Evolutionary conservation across 805 yeast species (phyloP).

Genomic region (Metschnikowia dekortorum): DNA sequence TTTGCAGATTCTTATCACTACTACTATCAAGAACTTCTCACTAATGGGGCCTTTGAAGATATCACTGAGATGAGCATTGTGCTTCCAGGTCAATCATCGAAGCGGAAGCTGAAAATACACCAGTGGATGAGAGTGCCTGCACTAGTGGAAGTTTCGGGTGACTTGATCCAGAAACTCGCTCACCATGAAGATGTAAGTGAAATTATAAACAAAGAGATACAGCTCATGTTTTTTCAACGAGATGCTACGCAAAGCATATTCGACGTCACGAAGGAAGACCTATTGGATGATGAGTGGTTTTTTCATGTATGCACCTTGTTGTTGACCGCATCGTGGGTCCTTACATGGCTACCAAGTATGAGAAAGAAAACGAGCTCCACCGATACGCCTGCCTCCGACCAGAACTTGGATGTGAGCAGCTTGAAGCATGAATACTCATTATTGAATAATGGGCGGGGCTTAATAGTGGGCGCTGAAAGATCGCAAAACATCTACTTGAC

Average conservation of each 20-base stretch:
- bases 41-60: conserved; percentile 24
- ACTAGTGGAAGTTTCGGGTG: conserved; percentile 22
- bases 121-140: conserved; percentile 33
- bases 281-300: conserved; percentile 50
- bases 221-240: conserved; percentile 22
- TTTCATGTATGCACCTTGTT: conserved; percentile 50
- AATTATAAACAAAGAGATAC: conserved; percentile 22
- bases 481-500: conserved; percentile 30
- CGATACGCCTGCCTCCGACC: conserved; percentile 14
- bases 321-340: conserved; percentile 52
- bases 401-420: conserved; percentile 23
- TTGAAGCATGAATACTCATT: conserved; percentile 40
- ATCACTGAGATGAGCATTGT: conserved; percentile 14
- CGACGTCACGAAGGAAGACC: conserved; percentile 43
- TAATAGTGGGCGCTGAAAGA: conserved; percentile 16
- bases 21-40: conserved; percentile 35
- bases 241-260: conserved; percentile 20
- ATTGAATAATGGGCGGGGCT: conserved; percentile 35
- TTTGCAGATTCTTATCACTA: conserved; percentile 29
- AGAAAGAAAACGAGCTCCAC: conserved; percentile 36
- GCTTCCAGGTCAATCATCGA: conserved; percentile 9
- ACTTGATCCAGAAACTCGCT: conserved; percentile 7
- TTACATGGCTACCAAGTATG: conserved; percentile 56
- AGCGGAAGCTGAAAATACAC: conserved; percentile 24
- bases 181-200: conserved; percentile 4